phyloP scores from a whole-genome alignment of 306 rosid genomes.

The Lablab purpureus region DNA sequence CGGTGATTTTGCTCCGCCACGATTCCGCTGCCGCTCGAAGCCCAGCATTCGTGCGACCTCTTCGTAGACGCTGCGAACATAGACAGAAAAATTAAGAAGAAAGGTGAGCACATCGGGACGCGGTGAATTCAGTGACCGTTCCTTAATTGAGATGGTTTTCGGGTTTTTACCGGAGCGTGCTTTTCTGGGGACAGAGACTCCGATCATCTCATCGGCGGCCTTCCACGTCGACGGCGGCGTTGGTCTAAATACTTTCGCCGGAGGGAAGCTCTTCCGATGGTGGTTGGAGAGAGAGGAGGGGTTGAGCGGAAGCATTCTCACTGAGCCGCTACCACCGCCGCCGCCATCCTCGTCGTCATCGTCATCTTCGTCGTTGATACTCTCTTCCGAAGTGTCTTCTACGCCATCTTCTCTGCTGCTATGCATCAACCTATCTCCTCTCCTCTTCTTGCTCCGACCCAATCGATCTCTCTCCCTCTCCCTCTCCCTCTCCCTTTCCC shows the following conservation, averaged over 20 bases:
- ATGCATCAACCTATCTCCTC: constrained; percentile 84
- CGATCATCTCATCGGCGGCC: constrained; percentile 97
- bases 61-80: constrained; percentile 75
- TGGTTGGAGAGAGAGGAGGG: constrained; percentile 60
- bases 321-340: constrained; percentile 59
- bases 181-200: constrained; percentile 86
- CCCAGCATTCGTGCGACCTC: constrained; percentile 95
- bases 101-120: constrained; percentile 7
- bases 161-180: constrained; percentile 86
- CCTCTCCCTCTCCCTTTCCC: constrained; percentile 54
- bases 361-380: constrained; percentile 85
- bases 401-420: constrained; percentile 83
- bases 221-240: constrained; percentile 75
- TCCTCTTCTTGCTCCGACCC: constrained; percentile 79
- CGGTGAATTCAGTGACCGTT: background rate
- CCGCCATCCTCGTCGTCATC: constrained; percentile 76
- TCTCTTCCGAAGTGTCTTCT: constrained; percentile 87
- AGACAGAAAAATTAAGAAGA: background rate
- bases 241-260: constrained; percentile 74
- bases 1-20: constrained; percentile 67
- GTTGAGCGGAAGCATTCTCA: constrained; percentile 92
- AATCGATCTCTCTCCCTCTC: constrained; percentile 90
- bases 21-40: constrained; percentile 66
- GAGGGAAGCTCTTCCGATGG: constrained; percentile 85
- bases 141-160: background rate